Percentiles rank a stretch among this genome's conserved stretches.
phyloP scores from a whole-genome alignment of 108 stramenopile genomes.

The Cyclotella kingstonii region DNA sequence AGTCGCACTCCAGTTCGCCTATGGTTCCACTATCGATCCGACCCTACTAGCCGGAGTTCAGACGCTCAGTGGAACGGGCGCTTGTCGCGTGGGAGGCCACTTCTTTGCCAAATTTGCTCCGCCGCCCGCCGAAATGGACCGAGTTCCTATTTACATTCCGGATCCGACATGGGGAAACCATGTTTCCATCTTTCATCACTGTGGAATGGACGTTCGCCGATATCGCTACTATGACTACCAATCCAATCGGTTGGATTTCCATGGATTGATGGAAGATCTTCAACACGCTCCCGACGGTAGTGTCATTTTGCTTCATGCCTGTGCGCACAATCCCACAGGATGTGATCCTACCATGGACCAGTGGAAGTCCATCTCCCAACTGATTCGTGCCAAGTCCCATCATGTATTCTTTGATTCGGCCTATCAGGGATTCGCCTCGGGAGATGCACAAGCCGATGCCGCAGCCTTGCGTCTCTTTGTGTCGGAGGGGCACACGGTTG shows the following conservation, averaged over 20 bases:
- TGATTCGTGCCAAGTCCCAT: slow-evolving; percentile 76
- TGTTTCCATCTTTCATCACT: slow-evolving; percentile 83
- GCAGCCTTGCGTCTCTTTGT: slow-evolving; percentile 88
- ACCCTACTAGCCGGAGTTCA: slow-evolving; percentile 89
- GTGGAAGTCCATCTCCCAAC: slow-evolving; percentile 82
- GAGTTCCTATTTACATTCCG: slow-evolving; percentile 83
- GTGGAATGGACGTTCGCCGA: slow-evolving; percentile 80
- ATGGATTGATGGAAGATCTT: slow-evolving; percentile 87
- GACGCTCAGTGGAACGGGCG: slow-evolving; percentile 95
- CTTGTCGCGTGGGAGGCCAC: slow-evolving; percentile 91
- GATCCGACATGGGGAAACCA: slow-evolving; percentile 99
- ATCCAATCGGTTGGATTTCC: slow-evolving; percentile 85
- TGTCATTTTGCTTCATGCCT: slow-evolving; percentile 94
- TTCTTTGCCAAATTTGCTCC: slow-evolving; percentile 77
- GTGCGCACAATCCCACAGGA: slow-evolving; percentile 99
- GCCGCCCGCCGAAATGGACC: slow-evolving; percentile 19
- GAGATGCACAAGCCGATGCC: slow-evolving; percentile 94
- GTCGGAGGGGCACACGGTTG: slow-evolving; percentile 80
- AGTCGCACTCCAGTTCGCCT: slow-evolving; percentile 89
- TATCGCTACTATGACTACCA: slow-evolving; percentile 91
- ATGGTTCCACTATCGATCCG: slow-evolving; percentile 72
- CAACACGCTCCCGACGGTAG: slow-evolving; percentile 77
- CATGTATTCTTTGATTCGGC: slow-evolving; percentile 95
- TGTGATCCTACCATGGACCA: slow-evolving; percentile 91
- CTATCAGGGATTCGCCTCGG: slow-evolving; percentile 98